A percentile compares a stretch with the other conserved stretches of the same genome.
Evolutionary conservation across 2,329 filamentous ascomycete species (phyloP).

Genomic region (Aspergillus jensenii): DNA sequence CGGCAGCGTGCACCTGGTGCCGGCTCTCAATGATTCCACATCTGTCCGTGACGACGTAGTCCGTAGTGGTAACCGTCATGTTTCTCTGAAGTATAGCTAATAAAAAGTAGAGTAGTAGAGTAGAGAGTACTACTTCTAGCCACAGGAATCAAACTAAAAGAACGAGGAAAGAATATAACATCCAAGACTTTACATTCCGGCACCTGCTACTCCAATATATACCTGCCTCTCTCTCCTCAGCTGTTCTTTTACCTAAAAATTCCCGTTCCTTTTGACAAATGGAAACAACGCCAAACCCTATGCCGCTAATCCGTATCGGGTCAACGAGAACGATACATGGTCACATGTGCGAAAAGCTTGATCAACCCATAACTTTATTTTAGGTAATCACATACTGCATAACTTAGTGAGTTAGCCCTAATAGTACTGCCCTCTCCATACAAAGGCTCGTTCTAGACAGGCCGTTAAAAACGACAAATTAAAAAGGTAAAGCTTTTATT

Average conservation of each 20-base stretch:
- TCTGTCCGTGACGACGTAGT: conserved; percentile 38
- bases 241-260: background rate
- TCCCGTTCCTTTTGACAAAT: too few relatives aligned
- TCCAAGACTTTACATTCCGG: too few relatives aligned
- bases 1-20: conserved; percentile 45
- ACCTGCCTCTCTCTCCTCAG: background rate
- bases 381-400: background rate
- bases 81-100: background rate
- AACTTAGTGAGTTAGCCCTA: background rate
- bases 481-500: conserved; percentile 9
- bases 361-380: background rate
- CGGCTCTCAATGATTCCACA: conserved; percentile 45
- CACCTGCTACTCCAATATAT: background rate
- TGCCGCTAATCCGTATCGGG: background rate
- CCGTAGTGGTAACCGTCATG: background rate
- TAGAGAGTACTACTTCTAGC: background rate
- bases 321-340: background rate
- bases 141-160: background rate
- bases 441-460: too few relatives aligned
- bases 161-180: background rate
- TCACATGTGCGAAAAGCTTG: background rate
- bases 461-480: too few relatives aligned
- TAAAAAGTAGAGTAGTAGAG: background rate
- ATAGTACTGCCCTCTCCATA: background rate
- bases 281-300: too few relatives aligned